Base-by-base conservation (phyloP, 1,284 basidiomycete genomes). In the Ganoderma resinaceum region DNA sequence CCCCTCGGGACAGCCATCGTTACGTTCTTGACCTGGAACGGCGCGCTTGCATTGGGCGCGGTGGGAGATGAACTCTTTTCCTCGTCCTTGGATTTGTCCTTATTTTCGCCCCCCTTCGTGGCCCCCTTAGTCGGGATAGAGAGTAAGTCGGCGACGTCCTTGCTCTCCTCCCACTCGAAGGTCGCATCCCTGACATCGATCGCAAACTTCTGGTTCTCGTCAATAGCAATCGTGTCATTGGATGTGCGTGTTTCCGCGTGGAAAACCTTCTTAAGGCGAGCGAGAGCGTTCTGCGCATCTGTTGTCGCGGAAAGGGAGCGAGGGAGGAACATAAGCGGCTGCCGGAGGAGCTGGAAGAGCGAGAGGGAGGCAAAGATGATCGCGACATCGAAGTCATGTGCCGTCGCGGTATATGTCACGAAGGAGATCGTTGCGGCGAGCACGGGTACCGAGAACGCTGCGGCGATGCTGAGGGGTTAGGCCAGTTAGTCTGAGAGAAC, bases 381-480 rank as follows among this genome's bases (percentile, higher is more conserved):
- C 1, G 89, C 87, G 42, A 87, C 83, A 76, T 92, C 86, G 73
- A 93, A 88, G 2, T 81, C 77, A 61, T 86, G 76, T 16, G 85
- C 83, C 0, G 85, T 86, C 16, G 84, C 79, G 1, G 89, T 89
- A 78, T 94, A 94, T 0, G 89, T 89, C 57, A 94, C 85, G 78
- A 95, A 93, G 3, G 91, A 85, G 52, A 95, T 81, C 2, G 93
- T 92, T 3, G 93, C 89, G 0, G 92, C 91, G 18, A 95, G 82
- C 1, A 89, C 86, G 37, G 92, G 90, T 42, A 89, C 81, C 11
- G 87, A 88, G 78, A 76, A 84, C 68, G 86, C 81, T 74, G 86
- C 78, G 61, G 87, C 83, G 74, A 85, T 82, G 72, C 89, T 88
- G 63, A 46, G 73, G 12, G 29, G 18, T 23, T 8, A 35, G 37